phyloP scores from a whole-genome alignment of 1,284 basidiomycete species.

The Papiliotrema flavescens region DNA sequence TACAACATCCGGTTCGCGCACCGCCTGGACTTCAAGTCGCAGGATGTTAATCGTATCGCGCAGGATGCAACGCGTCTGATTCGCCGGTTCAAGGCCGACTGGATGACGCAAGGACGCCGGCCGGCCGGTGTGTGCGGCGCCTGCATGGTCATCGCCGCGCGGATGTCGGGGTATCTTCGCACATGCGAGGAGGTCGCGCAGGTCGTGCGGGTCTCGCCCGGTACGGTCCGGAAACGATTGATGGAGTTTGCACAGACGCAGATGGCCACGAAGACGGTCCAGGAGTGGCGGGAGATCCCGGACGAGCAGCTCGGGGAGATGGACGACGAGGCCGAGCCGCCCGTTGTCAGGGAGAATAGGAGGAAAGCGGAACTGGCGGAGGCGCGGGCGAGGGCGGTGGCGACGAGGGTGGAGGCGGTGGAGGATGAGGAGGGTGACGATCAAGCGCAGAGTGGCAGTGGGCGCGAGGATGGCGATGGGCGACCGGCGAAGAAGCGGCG shows the following conservation, averaged over 20 bases:
- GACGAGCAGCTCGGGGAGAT: constrained; percentile 53
- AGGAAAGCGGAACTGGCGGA: constrained; percentile 25
- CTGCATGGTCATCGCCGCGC: constrained; percentile 86
- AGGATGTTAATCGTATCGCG: constrained; percentile 82
- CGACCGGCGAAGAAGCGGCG: constrained; percentile 17
- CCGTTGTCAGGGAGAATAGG: constrained; percentile 39
- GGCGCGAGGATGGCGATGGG: constrained; percentile 27
- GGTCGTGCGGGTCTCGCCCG: constrained; percentile 96
- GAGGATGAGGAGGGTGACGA: constrained; percentile 39
- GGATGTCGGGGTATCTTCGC: constrained; percentile 96
- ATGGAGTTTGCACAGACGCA: constrained; percentile 92
- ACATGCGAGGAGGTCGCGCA: constrained; percentile 94
- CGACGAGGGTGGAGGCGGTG: constrained; percentile 21
- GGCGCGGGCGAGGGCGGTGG: constrained; percentile 24
- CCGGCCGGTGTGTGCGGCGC: constrained; percentile 98
- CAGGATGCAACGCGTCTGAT: constrained; percentile 92
- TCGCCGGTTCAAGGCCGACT: constrained; percentile 91
- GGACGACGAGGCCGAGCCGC: constrained; percentile 29
- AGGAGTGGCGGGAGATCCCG: constrained; percentile 84
- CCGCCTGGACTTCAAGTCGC: constrained; percentile 91
- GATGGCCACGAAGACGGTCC: constrained; percentile 78
- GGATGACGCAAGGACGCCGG: constrained; percentile 92
- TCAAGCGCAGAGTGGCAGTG: constrained; percentile 36
- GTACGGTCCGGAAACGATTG: constrained; percentile 87
- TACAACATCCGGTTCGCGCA: constrained; percentile 96